phyloP scores from a whole-genome alignment of 2,329 filamentous ascomycete genomes.

The Fusarium fujikuroi region DNA sequence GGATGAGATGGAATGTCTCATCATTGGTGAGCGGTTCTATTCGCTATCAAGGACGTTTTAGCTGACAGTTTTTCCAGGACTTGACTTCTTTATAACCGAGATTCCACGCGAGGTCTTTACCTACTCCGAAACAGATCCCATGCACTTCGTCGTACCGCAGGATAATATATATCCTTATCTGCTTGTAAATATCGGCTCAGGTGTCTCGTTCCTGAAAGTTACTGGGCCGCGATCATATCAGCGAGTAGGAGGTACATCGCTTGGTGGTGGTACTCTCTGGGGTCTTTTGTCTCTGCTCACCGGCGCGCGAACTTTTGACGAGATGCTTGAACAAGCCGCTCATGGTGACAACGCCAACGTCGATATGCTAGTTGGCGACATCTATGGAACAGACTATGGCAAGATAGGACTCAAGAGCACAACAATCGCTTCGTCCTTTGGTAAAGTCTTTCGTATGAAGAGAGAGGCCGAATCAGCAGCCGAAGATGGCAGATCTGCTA shows the following conservation, averaged over 20 bases:
- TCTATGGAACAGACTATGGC: conserved; percentile 94
- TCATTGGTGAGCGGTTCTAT: conserved; percentile 75
- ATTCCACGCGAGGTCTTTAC: conserved; percentile 98
- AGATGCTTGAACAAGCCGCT: conserved; percentile 94
- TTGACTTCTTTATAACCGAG: conserved; percentile 99
- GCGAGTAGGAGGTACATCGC: conserved; percentile 92
- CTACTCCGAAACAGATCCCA: conserved; percentile 89
- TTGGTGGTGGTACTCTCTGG: conserved; percentile 98
- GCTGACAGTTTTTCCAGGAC: conserved; percentile 62
- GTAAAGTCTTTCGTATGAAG: conserved; percentile 96
- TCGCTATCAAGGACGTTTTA: background rate
- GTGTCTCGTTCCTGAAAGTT: conserved; percentile 97
- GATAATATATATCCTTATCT: conserved; percentile 93
- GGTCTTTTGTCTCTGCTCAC: conserved; percentile 91
- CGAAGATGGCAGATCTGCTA: conserved; percentile 74
- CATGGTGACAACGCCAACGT: conserved; percentile 91
- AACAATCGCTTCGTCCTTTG: conserved; percentile 95
- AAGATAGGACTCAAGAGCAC: conserved; percentile 97
- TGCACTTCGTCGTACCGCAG: conserved; percentile 85
- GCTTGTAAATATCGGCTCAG: conserved; percentile 97
- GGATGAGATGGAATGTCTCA: conserved; percentile 99
- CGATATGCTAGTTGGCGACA: conserved; percentile 97
- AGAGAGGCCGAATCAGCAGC: conserved; percentile 81
- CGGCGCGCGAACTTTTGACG: conserved; percentile 94
- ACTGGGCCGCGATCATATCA: conserved; percentile 87